Evolutionary conservation across 148 eudicot species (phyloP).

Genomic region (Nyssa sinensis): DNA sequence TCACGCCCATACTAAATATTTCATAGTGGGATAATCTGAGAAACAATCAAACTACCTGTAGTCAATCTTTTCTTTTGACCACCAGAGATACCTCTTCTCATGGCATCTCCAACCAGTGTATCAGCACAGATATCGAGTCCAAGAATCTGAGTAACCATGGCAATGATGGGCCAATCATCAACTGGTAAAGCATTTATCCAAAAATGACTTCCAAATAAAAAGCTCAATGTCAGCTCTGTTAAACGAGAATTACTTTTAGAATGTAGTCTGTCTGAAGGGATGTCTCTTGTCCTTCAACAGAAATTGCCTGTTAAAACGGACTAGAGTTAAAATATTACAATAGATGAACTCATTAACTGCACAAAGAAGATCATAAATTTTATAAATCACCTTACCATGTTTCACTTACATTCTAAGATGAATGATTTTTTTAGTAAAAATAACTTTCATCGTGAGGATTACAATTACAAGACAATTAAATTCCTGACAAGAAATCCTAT

Average conservation of each 20-base stretch:
- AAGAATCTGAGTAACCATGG: conserved; percentile 49
- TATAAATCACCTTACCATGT: not conserved
- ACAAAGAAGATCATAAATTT: not conserved
- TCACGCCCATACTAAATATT: not conserved
- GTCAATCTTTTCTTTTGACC: conserved; percentile 88
- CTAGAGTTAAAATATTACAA: not conserved
- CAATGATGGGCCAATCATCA: conserved; percentile 9
- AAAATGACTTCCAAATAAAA: not conserved
- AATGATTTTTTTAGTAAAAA: not conserved
- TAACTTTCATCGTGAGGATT: not conserved
- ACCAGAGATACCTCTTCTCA: conserved; percentile 88
- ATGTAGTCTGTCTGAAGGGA: conserved; percentile 82
- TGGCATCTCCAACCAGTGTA: conserved; percentile 67
- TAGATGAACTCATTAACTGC: not conserved
- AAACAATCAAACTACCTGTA: conserved; percentile 41
- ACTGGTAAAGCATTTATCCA: not conserved
- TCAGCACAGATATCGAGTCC: conserved; percentile 82
- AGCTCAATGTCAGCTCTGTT: not conserved
- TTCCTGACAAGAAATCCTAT: not conserved
- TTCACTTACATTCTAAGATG: not conserved
- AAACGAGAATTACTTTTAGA: conserved; percentile 50
- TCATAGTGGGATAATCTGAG: not conserved
- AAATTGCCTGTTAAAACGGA: conserved; percentile 54
- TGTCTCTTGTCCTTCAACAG: conserved; percentile 63
- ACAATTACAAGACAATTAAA: not conserved